Evolutionary conservation across 1,284 basidiomycete genomes (phyloP).

Genomic region (Melanopsichium pennsylvanicum): DNA sequence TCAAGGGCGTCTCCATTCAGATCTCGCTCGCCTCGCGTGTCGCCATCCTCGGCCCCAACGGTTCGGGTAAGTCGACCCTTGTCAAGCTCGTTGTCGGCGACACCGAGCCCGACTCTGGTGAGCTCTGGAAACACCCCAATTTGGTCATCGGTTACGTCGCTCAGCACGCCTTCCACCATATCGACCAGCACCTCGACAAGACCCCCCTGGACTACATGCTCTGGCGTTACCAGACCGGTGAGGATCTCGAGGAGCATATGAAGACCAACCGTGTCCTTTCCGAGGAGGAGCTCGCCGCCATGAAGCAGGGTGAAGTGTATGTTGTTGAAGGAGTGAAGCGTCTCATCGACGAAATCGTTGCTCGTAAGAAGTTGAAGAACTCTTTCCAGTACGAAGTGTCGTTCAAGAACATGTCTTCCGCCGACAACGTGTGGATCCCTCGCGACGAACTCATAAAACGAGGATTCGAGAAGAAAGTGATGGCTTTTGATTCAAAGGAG

Average conservation of each 20-base stretch:
- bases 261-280: slow-evolving; percentile 59
- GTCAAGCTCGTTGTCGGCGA: slow-evolving; percentile 66
- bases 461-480: slow-evolving; percentile 64
- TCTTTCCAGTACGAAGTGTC: slow-evolving; percentile 66
- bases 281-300: slow-evolving; percentile 56
- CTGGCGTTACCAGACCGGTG: slow-evolving; percentile 67
- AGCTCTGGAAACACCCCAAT: slow-evolving; percentile 66
- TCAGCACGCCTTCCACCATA: slow-evolving; percentile 67
- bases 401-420: slow-evolving; percentile 66
- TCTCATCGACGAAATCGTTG: slow-evolving; percentile 63
- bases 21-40: slow-evolving; percentile 66
- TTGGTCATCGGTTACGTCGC: slow-evolving; percentile 66
- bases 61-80: slow-evolving; percentile 65
- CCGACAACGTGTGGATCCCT: slow-evolving; percentile 64
- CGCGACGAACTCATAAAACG: slow-evolving; percentile 63
- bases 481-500: slow-evolving; percentile 62
- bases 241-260: slow-evolving; percentile 66
- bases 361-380: slow-evolving; percentile 66
- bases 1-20: slow-evolving; percentile 65
- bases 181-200: slow-evolving; percentile 66
- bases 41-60: slow-evolving; percentile 65
- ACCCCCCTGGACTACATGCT: slow-evolving; percentile 66
- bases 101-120: slow-evolving; percentile 64
- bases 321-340: slow-evolving; percentile 65
- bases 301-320: slow-evolving; percentile 65